A percentile compares a stretch with the other conserved stretches of the same genome.
phyloP scores from a whole-genome alignment of 2,329 filamentous ascomycete species.

The Tolypocladium pustulatum region DNA sequence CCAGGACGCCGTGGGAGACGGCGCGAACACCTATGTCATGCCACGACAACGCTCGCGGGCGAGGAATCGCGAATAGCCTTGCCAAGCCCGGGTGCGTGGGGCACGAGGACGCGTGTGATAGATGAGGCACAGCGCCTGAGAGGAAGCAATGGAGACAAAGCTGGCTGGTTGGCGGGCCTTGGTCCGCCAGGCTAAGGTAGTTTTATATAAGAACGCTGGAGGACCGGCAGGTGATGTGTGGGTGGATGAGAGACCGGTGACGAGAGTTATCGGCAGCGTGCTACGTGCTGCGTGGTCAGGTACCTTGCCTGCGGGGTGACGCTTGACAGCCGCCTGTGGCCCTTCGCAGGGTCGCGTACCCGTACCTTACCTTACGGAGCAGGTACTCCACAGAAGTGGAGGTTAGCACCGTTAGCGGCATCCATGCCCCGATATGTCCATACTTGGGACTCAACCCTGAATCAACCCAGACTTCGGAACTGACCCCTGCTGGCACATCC shows the following conservation, averaged over 20 bases:
- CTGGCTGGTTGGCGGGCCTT: neutral
- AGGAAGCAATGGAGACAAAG: neutral
- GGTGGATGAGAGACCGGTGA: neutral
- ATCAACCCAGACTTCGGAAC: neutral
- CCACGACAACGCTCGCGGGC: neutral
- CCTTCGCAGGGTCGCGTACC: neutral
- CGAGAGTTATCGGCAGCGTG: neutral
- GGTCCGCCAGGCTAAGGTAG: neutral
- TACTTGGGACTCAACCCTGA: neutral
- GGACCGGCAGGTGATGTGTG: neutral
- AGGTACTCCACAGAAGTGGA: neutral
- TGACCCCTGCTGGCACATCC: neutral
- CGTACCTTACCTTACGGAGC: no score
- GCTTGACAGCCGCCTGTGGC: no score
- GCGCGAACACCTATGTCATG: slow-evolving; percentile 2
- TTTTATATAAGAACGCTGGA: neutral
- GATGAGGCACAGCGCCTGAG: neutral
- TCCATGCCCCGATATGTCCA: neutral
- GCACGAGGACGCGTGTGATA: neutral
- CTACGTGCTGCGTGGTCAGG: neutral
- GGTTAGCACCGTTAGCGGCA: neutral
- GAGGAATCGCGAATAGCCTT: neutral
- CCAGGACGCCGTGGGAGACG: neutral
- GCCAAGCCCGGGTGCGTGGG: neutral
- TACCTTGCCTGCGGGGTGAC: no score